Evolutionary conservation across 2,329 filamentous ascomycete genomes (phyloP).

Genomic region (Zymoseptoria tritici): DNA sequence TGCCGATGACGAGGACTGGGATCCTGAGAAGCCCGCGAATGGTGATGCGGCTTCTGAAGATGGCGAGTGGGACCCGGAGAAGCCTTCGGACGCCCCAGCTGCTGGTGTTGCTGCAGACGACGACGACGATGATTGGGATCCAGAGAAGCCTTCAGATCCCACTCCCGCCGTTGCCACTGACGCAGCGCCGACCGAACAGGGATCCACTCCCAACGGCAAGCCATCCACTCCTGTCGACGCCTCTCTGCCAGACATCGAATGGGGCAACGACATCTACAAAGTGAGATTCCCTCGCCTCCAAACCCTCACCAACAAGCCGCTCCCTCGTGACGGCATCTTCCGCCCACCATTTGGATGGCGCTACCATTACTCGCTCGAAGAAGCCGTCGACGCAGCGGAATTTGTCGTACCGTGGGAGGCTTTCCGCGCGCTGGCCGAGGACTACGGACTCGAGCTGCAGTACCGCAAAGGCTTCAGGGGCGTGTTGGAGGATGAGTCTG

Average conservation of each 20-base stretch:
- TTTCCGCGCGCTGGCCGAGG: slow-evolving; percentile 88
- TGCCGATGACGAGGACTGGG: slow-evolving; percentile 29
- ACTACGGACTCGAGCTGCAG: slow-evolving; percentile 92
- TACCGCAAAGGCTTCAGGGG: slow-evolving; percentile 88
- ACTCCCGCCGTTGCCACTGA: slow-evolving; percentile 20
- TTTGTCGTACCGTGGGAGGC: slow-evolving; percentile 98
- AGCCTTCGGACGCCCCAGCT: slow-evolving; percentile 38
- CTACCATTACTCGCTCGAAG: slow-evolving; percentile 92
- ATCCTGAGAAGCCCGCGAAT: slow-evolving; percentile 35
- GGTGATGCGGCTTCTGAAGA: slow-evolving; percentile 18
- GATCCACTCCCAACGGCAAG: slow-evolving; percentile 21
- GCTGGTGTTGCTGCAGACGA: slow-evolving; percentile 6
- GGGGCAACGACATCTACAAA: slow-evolving; percentile 89
- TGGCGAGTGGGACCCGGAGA: slow-evolving; percentile 34
- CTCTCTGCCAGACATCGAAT: slow-evolving; percentile 54
- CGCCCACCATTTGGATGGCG: slow-evolving; percentile 95
- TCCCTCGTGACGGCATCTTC: slow-evolving; percentile 78
- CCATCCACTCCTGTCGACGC: slow-evolving; percentile 20
- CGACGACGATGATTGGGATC: slow-evolving; percentile 31
- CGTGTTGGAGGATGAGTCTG: slow-evolving; percentile 86
- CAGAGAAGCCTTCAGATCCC: slow-evolving; percentile 41
- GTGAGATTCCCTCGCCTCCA: slow-evolving; percentile 74
- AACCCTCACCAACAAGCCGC: slow-evolving; percentile 20
- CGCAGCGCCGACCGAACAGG: slow-evolving; percentile 16
- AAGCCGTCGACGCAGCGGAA: slow-evolving; percentile 94